Evolutionary conservation across 768 basidiomycete genomes (phyloP).

Genomic region (Tylopilus cervinicoccineus): DNA sequence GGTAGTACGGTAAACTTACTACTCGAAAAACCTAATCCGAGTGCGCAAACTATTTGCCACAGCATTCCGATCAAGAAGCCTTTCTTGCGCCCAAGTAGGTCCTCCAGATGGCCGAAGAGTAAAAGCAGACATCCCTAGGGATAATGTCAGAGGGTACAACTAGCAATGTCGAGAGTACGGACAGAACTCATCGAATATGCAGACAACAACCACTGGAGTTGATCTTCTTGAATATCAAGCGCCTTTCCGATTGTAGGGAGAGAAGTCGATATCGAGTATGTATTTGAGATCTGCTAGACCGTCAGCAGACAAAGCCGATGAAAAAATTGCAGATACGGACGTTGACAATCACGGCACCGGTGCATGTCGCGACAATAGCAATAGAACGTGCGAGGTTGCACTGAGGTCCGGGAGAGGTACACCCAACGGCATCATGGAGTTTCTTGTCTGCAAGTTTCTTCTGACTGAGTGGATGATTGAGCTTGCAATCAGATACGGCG

Average conservation of each 20-base stretch:
- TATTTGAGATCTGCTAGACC: constrained; percentile 25
- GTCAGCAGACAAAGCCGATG: neutral
- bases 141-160: constrained; percentile 1
- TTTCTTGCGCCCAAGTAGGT: constrained; percentile 70
- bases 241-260: constrained; percentile 48
- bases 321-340: constrained; percentile 17
- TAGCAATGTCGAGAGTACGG: constrained; percentile 15
- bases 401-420: no score
- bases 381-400: constrained; percentile 20
- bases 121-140: constrained; percentile 73
- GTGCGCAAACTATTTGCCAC: constrained; percentile 49
- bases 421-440: no score
- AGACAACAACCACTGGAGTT: constrained; percentile 64
- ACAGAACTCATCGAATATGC: constrained; percentile 68
- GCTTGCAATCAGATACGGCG: no score
- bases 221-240: constrained; percentile 45
- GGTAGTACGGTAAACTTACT: constrained; percentile 29
- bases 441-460: no score
- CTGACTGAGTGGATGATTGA: no score
- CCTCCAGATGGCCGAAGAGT: constrained; percentile 71
- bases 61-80: constrained; percentile 59
- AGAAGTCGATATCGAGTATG: constrained; percentile 46
- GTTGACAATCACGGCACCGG: constrained; percentile 36
- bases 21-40: constrained; percentile 64
- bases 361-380: constrained; percentile 34